Evolutionary conservation across 2,329 filamentous ascomycete genomes (phyloP), one percentile per base, ranked within the genome.

Genomic region (Cytospora schulzeri): DNA sequence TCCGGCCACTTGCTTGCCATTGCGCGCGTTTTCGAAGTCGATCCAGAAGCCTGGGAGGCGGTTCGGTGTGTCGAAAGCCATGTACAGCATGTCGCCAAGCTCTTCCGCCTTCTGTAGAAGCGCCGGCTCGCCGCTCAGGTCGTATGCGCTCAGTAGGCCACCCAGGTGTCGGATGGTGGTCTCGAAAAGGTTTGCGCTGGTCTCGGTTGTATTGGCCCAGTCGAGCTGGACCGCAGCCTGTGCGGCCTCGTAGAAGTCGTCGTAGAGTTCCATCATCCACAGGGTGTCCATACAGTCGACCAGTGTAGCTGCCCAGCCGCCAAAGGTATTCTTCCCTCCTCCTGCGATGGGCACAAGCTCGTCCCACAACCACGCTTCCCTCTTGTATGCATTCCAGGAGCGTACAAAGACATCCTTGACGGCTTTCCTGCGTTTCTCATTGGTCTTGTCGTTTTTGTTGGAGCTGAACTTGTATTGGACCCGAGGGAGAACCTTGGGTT

Each of bases 161-260:
- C 94, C 94, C 5, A 98, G 82, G 71, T 97, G 97, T 60, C 94
- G 87, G 72, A 98, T 97, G 17, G 89, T 91, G 0, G 92, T 96
- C 77, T 97, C 93, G 70, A 97, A 97, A 53, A 97, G 94, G 57
- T 91, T 85, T 45, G 77, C 73, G 54, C 88, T 81, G 12, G 76
- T 74, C 2, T 80, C 76, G 31, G 86, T 89, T 14, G 85, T 90
- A 2, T 91, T 95, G 71, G 97, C 97, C 76, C 97, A 92, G 65
- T 97, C 95, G 8, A 85, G 76, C 64, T 82, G 82, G 28, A 93
- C 87, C 6, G 84, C 87, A 61, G 85, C 83, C 45, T 91, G 86
- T 3, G 92, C 92, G 67, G 92, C 88, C 64, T 91, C 86, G 51
- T 66, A 29, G 71, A 96, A 96, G 70, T 96, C 91, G 1, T 89